phyloP scores from a whole-genome alignment of 768 basidiomycete genomes.

The Xerocomellus chrysenteron region DNA sequence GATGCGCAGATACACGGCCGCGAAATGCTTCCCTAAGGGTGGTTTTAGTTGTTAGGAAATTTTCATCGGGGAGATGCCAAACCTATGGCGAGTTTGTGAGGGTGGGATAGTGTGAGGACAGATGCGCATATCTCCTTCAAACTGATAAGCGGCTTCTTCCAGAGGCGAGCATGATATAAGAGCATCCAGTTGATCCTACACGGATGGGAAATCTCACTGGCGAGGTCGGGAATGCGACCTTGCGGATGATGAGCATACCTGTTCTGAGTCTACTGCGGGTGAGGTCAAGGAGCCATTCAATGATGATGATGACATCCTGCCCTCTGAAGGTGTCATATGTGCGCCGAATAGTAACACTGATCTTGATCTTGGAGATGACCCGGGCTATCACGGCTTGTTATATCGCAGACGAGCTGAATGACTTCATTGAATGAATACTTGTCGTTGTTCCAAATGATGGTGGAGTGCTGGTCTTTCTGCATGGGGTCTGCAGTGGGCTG shows the following conservation, averaged over 20 bases:
- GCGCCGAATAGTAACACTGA: conserved; percentile 86
- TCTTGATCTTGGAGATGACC: conserved; percentile 80
- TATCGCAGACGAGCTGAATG: conserved; percentile 65
- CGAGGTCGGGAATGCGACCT: conserved; percentile 48
- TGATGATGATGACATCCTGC: conserved; percentile 76
- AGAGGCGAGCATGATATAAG: conserved; percentile 77
- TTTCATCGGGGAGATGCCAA: conserved; percentile 9
- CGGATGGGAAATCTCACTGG: conserved; percentile 45
- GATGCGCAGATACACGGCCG: conserved; percentile 79
- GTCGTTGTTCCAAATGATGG: conserved; percentile 96
- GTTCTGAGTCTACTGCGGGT: conserved; percentile 68
- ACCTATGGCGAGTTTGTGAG: conserved; percentile 81
- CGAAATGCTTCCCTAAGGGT: conserved; percentile 72
- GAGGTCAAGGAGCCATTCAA: conserved; percentile 83
- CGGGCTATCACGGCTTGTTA: conserved; percentile 60
- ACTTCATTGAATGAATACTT: conserved; percentile 93
- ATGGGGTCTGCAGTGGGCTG: conserved; percentile 78
- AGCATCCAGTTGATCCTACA: conserved; percentile 74
- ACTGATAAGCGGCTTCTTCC: conserved; percentile 81
- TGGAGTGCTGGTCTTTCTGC: conserved; percentile 74
- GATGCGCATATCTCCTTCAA: conserved; percentile 82
- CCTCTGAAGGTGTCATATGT: conserved; percentile 89
- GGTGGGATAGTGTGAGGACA: conserved; percentile 65
- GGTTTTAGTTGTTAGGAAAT: conserved; percentile 2
- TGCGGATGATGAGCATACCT: conserved; percentile 66